Evolutionary conservation across 208 protist species (phyloP), one percentile per base, ranked within the genome.

Genomic region (Vickermania ingenoplastis): DNA sequence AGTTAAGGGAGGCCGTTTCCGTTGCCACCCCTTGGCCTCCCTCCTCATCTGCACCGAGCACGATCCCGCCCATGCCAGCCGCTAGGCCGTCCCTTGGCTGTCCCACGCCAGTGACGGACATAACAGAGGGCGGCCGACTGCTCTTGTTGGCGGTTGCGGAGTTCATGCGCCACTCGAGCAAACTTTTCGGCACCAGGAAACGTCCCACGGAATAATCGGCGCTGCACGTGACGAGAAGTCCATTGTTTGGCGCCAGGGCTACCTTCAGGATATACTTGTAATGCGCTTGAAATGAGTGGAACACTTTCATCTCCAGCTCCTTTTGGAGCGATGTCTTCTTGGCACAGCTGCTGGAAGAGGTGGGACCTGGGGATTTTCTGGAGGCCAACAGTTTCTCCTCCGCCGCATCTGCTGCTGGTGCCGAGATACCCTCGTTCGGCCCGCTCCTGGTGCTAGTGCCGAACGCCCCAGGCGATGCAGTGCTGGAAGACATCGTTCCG

Each of bases 231-330:
- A 88, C 66, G 17, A 94, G 61, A 14, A 89, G 53, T 57, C 83
- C 66, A 21, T 60, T 57, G 56, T 79, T 80, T 21, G 79, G 83
- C 0, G 81, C 81, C 23, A 94, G 90, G n/a, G 78, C 66, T 22
- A 89, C 81, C 25, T 82, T 82, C 14, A 94, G 72, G 45, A 94
- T 89, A 71, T 94, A 94, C 69, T 94, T 94, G 74, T 91, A 86
- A 60, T 94, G 86, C 28, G 86, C 80, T 70, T 89, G 80, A 27
- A 93, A 77, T 2, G 67, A 81, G 41, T 85, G 60, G 56, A 93
- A 93, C 17, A 77, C 66, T 57, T 93, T 73, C 68, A 90, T 73
- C 59, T 77, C 70, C 11, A 84, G 63, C 60, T 77, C 53, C 52
- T 83, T 61, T 36, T 59, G 61, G 26, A 83, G 50, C 1, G 59